A percentile compares a stretch with the other conserved stretches of the same genome.
Evolutionary conservation across 176 grass and related monocot genomes (phyloP).

Genomic region (Triticum monococcum): DNA sequence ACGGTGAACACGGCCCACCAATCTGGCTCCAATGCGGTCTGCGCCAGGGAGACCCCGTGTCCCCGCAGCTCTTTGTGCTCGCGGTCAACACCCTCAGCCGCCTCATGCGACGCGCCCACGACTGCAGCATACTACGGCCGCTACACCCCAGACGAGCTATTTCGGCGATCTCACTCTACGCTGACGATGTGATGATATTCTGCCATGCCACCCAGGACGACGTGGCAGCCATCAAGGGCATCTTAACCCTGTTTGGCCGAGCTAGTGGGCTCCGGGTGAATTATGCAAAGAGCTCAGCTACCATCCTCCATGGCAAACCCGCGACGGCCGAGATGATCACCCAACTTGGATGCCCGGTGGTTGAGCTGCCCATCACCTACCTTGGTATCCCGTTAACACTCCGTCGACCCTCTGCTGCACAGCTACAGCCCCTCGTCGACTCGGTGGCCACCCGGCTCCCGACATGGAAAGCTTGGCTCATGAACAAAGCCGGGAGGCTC

Average conservation of each 20-base stretch:
- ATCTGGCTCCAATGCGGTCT: not conserved
- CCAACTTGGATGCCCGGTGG: not conserved
- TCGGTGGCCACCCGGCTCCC: not conserved
- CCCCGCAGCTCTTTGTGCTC: not conserved
- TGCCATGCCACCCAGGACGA: not conserved
- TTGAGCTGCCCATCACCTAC: not conserved
- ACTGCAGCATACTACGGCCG: not conserved
- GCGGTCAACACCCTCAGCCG: not conserved
- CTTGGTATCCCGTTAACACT: not conserved
- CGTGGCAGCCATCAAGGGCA: not conserved
- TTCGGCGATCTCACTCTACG: not conserved
- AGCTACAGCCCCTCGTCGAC: not conserved
- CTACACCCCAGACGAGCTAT: not conserved
- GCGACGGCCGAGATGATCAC: no score
- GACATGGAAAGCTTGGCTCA: not conserved
- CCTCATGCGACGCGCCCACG: not conserved
- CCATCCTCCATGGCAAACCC: not conserved
- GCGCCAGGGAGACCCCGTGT: not conserved
- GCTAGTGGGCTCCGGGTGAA: not conserved
- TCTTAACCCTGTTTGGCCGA: not conserved
- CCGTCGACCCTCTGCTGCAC: not conserved
- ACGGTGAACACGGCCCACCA: not conserved
- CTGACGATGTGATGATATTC: not conserved
- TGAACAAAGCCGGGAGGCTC: not conserved
- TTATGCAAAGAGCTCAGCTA: not conserved